A percentile compares a stretch with the other conserved stretches of the same genome.
Evolutionary conservation across 2,329 filamentous ascomycete genomes (phyloP).

Genomic region (Zarea fungicola): DNA sequence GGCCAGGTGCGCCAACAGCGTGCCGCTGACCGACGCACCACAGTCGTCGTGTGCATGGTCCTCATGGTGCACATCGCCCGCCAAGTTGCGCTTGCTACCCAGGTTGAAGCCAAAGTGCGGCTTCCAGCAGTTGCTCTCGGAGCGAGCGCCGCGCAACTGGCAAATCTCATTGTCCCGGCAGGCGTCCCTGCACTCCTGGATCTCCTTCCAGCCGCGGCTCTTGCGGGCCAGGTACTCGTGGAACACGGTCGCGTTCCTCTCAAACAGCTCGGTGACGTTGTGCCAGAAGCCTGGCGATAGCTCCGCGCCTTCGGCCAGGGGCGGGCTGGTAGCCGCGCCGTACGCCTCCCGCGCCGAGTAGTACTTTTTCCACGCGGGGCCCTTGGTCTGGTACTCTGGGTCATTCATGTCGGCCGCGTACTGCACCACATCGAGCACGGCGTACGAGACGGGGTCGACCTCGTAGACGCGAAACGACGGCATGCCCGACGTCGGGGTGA

Average conservation of each 20-base stretch:
- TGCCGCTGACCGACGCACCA: conserved; percentile 24
- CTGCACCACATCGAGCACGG: conserved; percentile 46
- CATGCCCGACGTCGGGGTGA: conserved; percentile 51
- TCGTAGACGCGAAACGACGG: conserved; percentile 55
- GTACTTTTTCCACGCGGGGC: conserved; percentile 48
- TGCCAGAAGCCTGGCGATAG: conserved; percentile 57
- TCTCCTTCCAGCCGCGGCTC: conserved; percentile 40
- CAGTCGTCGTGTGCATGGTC: conserved; percentile 24
- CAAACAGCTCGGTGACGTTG: conserved; percentile 46
- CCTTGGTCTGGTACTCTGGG: conserved; percentile 35
- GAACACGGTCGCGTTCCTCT: conserved; percentile 38
- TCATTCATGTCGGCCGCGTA: conserved; percentile 50
- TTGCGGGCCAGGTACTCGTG: conserved; percentile 42
- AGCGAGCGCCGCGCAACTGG: conserved; percentile 44
- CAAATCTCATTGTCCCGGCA: conserved; percentile 46
- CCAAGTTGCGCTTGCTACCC: conserved; percentile 26
- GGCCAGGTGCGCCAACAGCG: conserved; percentile 23
- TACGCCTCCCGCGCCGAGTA: conserved; percentile 54
- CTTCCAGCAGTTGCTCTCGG: conserved; percentile 46
- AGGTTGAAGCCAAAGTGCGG: conserved; percentile 30
- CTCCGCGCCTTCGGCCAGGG: conserved; percentile 35
- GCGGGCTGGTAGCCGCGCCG: conserved; percentile 38
- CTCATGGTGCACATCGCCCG: no score
- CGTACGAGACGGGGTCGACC: conserved; percentile 52
- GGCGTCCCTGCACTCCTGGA: conserved; percentile 34